Percentiles rank a stretch among this genome's conserved stretches.
Evolutionary conservation across 2,329 filamentous ascomycete species (phyloP).

Genomic region (Pseudogymnoascus sp.): DNA sequence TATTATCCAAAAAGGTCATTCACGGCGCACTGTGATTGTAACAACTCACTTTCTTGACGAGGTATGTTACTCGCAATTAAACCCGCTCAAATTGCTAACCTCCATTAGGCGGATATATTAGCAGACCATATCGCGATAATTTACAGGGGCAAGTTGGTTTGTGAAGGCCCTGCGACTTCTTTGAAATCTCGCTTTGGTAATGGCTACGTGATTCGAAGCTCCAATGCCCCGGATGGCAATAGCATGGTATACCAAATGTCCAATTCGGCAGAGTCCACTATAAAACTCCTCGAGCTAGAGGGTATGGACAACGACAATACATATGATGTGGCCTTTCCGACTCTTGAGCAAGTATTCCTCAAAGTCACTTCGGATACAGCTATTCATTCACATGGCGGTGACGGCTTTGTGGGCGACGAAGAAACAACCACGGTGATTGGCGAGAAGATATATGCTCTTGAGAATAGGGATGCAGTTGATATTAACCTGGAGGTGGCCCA

Average conservation of each 20-base stretch:
- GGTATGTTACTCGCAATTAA: background rate
- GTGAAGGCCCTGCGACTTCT: conserved; percentile 54
- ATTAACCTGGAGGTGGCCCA: conserved; percentile 43
- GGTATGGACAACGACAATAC: conserved; percentile 42
- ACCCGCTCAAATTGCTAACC: background rate
- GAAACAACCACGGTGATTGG: conserved; percentile 16
- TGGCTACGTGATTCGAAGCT: conserved; percentile 40
- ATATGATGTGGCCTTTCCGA: conserved; percentile 56
- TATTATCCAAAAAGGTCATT: conserved; percentile 55
- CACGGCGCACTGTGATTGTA: conserved; percentile 52
- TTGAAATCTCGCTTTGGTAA: conserved; percentile 54
- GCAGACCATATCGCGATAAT: conserved; percentile 59
- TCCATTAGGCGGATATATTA: conserved; percentile 47
- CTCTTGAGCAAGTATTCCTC: conserved; percentile 61
- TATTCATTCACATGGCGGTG: conserved; percentile 19
- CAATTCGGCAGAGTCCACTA: conserved; percentile 46
- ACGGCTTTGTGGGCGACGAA: conserved; percentile 21
- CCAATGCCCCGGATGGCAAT: conserved; percentile 15
- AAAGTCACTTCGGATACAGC: conserved; percentile 51
- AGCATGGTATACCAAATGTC: conserved; percentile 22
- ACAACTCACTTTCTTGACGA: conserved; percentile 64
- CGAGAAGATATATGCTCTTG: conserved; percentile 21
- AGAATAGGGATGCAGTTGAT: conserved; percentile 20
- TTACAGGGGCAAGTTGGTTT: conserved; percentile 55
- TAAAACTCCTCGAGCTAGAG: conserved; percentile 48